Base-by-base conservation (phyloP, 106 monocot genomes). In the Allium sativum region DNA sequence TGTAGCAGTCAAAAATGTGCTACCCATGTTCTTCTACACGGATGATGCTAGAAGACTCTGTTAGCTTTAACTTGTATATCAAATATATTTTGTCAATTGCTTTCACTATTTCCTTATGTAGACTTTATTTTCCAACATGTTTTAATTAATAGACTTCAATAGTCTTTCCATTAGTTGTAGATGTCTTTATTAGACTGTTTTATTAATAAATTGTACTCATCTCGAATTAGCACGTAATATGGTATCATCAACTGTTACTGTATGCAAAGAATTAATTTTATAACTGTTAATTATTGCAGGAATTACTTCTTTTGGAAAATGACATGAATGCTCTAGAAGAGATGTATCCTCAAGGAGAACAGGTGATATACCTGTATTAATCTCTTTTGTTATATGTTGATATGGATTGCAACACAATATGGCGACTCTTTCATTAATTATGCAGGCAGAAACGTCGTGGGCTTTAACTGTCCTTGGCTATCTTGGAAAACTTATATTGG, bases 261-360 rank as follows among this genome's bases (percentile, higher is more conserved):
- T 31, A 31, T 31, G 4, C 31, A 5, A 31, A 31, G 31, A 31
- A 31, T 31, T 31, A 31, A 31, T 31, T 31, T 31, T 6, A 48
- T 64, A 50, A 7, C 2, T 21, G 0, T 58, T 65, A 65, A 18
- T 22, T 41, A 10, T 56, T 47, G 42, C 45, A 92, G 93, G 93
- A 93, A 65, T 78, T 93, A 53, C 71, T 93, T 72, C 82, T 85
- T 31, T 72, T 93, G 70, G 93, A 93, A 73, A 82, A 93, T 66
- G 93, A 93, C 61, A 81, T 80, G 82, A 77, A 84, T 18, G 93
- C 88, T 66, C 69, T 93, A 58, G 93, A 93, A 65, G 93, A 93
- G 61, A 88, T 93, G 88, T 93, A 93, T 61, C 93, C 93, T 72
- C 93, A 93, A 76, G 93, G 93, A 75, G 93, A 93, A 63, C 61